Base-by-base conservation (phyloP, 2,329 filamentous ascomycete species). In the Elsinoe necatrix region DNA sequence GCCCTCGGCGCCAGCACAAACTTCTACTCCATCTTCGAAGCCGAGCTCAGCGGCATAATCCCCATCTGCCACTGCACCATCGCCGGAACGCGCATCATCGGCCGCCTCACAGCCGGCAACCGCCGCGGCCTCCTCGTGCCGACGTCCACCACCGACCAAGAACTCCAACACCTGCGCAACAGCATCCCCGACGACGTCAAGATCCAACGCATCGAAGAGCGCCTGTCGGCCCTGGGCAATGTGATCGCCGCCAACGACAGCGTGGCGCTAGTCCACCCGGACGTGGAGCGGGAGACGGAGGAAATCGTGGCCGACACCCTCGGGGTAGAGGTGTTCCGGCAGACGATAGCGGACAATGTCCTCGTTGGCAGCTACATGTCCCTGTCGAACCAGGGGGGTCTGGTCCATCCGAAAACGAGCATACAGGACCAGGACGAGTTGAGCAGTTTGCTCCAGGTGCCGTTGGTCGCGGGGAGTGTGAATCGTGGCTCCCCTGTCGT, bases 391-490 rank as follows among this genome's bases (percentile, higher is more conserved):
- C 88, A 92, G 73, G 93, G 93, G 63, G 93, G 93, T 11, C 86
- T 98, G 65, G 93, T 98, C 50, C 93, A 98, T 72, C 92, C 93
- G 65, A 96, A 96, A 80, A 97, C 93, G 39, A 87, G 83, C 63
- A 93, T 97, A 68, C 89, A 95, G 74, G 93, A 98, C 73, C 93
- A 98, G 79, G 93, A 98, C 71, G 93, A 98, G 77, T 82, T 98
- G 62, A 91, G 86, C 61, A 91, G 86, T 68, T 76, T 98, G 73
- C 80, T 98, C 61, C 92, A 97, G 75, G 92, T 98, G 35, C 93
- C 93, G 12, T 84, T 98, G 4, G 93, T 98, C 0, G 93, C 93
- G 2, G 93, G 93, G 41, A 89, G 83, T 68, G 87, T 98, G 61
- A 98, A 98, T 76, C 83, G 93, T 62, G 93, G 93, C 60, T 90